Evolutionary conservation across 2,329 filamentous ascomycete species (phyloP).

Genomic region (Aspergillus glaucus): DNA sequence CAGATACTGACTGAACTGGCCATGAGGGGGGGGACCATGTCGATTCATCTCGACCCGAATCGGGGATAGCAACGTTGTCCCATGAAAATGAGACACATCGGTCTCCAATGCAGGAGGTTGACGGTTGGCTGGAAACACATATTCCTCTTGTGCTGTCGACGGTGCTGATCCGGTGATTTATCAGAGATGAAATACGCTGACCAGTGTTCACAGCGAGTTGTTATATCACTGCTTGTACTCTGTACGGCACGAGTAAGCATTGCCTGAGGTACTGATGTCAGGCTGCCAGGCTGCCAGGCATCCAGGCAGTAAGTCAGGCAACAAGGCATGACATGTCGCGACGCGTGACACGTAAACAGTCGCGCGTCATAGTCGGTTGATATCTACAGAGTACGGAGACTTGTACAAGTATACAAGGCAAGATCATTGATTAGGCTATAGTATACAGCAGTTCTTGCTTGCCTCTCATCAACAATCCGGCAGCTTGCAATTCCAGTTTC

Average conservation of each 20-base stretch:
- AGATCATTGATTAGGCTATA: constrained; percentile 20
- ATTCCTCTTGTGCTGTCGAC: not conserved
- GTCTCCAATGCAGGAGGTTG: not conserved
- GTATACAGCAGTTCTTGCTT: constrained; percentile 21
- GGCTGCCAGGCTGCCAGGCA: constrained; percentile 13
- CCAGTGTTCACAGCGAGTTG: too few species aligned
- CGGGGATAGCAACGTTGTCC: not conserved
- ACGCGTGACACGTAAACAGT: constrained; percentile 16
- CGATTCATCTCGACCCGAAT: not conserved
- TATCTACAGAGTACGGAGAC: not conserved
- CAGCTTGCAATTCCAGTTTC: constrained; percentile 14
- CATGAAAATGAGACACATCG: not conserved
- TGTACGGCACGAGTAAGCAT: not conserved
- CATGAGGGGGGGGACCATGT: not conserved
- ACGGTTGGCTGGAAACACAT: not conserved
- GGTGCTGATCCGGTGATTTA: too few species aligned
- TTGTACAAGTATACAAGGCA: constrained; percentile 1
- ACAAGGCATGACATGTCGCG: not conserved
- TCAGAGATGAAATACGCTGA: too few species aligned
- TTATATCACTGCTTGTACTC: not conserved
- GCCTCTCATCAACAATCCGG: constrained; percentile 10
- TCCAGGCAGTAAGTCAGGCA: not conserved
- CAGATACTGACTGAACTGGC: not conserved
- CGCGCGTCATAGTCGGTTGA: constrained; percentile 10
- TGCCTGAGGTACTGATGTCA: constrained; percentile 1